Conservation (phyloP, 371 early-diverging fungal species). For the Apophysomyces sp. region DNA sequence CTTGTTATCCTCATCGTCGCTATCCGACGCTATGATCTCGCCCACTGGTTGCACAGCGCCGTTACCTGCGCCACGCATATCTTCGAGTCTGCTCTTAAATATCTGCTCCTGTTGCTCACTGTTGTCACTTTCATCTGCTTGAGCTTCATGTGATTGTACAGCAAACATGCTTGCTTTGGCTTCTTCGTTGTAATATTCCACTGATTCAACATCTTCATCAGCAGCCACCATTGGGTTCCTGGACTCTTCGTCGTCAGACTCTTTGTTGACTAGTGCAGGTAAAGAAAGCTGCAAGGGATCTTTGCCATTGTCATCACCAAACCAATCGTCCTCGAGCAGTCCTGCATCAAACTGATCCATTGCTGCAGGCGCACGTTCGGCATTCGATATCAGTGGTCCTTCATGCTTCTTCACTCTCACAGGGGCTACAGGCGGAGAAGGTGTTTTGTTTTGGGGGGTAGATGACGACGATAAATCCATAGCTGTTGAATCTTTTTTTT, state of each 20-base stretch:
- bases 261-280: slow-evolving; percentile 5
- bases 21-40: slow-evolving; percentile 15
- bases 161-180: not conserved
- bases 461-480: slow-evolving; percentile 13
- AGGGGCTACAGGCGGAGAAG: slow-evolving; percentile 43
- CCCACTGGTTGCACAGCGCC: slow-evolving; percentile 3
- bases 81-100: slow-evolving; percentile 11
- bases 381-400: slow-evolving; percentile 22
- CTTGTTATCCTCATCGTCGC: slow-evolving; percentile 23
- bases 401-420: slow-evolving; percentile 33
- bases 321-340: slow-evolving; percentile 56
- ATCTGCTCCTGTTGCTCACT: slow-evolving; percentile 24
- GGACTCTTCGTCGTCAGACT: slow-evolving; percentile 33
- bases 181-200: slow-evolving; percentile 27
- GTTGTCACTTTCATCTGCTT: not conserved
- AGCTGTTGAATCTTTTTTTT: not conserved
- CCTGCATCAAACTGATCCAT: slow-evolving; percentile 51
- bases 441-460: slow-evolving; percentile 24
- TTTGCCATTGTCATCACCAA: slow-evolving; percentile 31
- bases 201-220: slow-evolving; percentile 57
- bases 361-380: slow-evolving; percentile 30
- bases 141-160: not conserved
- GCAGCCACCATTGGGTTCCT: slow-evolving; percentile 61
- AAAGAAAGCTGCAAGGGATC: not conserved
- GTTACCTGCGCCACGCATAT: slow-evolving; percentile 2